phyloP scores from a whole-genome alignment of 2,329 filamentous ascomycete species.

The Chaetomiaceae sp. region DNA sequence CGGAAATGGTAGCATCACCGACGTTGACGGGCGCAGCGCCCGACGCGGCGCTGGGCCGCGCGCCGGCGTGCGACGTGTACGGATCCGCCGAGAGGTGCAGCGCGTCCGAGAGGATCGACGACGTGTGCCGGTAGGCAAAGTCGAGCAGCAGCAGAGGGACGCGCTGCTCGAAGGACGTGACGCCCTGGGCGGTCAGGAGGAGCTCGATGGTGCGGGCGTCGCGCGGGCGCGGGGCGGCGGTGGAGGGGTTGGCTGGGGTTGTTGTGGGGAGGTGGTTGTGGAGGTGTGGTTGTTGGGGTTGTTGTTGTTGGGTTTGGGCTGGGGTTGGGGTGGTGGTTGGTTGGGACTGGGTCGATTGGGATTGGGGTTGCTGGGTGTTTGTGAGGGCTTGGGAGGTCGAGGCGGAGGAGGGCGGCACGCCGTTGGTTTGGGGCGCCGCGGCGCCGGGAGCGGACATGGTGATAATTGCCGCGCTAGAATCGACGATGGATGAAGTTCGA shows the following conservation, averaged over 20 bases:
- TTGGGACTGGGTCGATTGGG: slow-evolving; percentile 19
- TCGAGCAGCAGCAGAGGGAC: slow-evolving; percentile 79
- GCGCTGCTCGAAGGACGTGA: slow-evolving; percentile 74
- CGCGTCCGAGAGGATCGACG: slow-evolving; percentile 64
- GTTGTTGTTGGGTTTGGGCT: slow-evolving; percentile 1
- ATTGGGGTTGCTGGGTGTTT: slow-evolving; percentile 23
- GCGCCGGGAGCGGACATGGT: slow-evolving; percentile 30
- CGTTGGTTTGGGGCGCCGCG: slow-evolving; percentile 48
- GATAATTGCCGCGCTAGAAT: neutral
- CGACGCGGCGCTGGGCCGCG: slow-evolving; percentile 44
- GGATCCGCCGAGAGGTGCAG: slow-evolving; percentile 65
- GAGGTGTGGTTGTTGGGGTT: neutral
- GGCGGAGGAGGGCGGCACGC: slow-evolving; percentile 39
- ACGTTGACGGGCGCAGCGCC: slow-evolving; percentile 44
- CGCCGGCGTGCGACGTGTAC: slow-evolving; percentile 55
- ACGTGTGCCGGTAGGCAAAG: slow-evolving; percentile 80
- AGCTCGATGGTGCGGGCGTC: slow-evolving; percentile 77
- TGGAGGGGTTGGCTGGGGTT: slow-evolving; percentile 11
- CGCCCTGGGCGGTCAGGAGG: slow-evolving; percentile 71
- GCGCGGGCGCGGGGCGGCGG: slow-evolving; percentile 57
- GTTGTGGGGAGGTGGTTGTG: slow-evolving; percentile 3
- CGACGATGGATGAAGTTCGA: no score
- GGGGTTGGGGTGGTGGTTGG: slow-evolving; percentile 23
- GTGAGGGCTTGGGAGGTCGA: slow-evolving; percentile 24
- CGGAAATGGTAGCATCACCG: slow-evolving; percentile 53